Evolutionary conservation across 352 stramenopile species (phyloP).

Genomic region (Phytopythium litorale): DNA sequence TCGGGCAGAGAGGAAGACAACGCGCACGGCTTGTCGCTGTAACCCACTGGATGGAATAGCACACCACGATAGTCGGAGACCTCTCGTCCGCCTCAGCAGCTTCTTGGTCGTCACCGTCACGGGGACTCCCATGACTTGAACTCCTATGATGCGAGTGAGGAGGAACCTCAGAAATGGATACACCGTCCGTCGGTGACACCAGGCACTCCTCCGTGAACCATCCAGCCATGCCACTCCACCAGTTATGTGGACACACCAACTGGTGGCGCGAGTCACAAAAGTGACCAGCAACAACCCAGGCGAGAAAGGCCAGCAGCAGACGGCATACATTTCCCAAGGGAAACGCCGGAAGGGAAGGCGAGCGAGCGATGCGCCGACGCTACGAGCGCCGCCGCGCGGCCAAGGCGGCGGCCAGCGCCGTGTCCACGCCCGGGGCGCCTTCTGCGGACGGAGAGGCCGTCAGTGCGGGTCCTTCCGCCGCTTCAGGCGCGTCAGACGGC

Average conservation of each 20-base stretch:
- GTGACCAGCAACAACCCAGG: background rate
- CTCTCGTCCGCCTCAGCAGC: background rate
- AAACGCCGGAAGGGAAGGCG: background rate
- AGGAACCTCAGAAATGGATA: background rate
- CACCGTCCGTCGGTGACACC: background rate
- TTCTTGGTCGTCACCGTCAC: background rate
- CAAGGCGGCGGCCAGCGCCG: slow-evolving; percentile 26
- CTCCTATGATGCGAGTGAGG: too few relatives aligned
- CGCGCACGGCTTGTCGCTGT: background rate
- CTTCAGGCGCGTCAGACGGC: background rate
- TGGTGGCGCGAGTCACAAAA: background rate
- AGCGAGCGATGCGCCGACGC: slow-evolving; percentile 37
- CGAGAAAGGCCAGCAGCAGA: background rate
- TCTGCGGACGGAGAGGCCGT: background rate
- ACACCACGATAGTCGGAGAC: background rate
- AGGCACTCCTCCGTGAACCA: background rate
- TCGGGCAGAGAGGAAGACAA: background rate
- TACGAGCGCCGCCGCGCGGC: slow-evolving; percentile 47
- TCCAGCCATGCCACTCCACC: background rate
- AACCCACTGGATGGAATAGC: slow-evolving; percentile 1
- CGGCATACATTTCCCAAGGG: slow-evolving; percentile 1
- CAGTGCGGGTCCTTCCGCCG: background rate
- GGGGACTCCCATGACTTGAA: too few relatives aligned
- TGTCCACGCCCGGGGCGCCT: slow-evolving; percentile 13
- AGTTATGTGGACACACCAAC: background rate